Base-by-base conservation (phyloP, 805 yeast species). In the Candida chilensis region DNA sequence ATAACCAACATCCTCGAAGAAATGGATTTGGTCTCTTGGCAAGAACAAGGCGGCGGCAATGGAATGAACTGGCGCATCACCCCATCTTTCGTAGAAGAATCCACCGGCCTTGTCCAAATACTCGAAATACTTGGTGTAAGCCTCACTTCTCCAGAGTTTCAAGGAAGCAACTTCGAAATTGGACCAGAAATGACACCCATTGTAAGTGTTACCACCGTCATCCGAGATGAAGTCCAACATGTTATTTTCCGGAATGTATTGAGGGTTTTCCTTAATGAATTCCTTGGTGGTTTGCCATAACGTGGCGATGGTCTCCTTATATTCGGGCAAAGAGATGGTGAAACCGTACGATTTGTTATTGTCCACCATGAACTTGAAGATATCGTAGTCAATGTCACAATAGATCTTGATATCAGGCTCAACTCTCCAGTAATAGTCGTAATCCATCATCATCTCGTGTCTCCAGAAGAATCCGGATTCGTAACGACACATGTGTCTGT, bases 61-160 rank as follows among this genome's bases (percentile, higher is more conserved):
- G 5, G 94, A 81, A 54, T 85, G 95, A 29, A 85, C 79, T 20
- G 95, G 95, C 17, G 94, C 95, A 55, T 85, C 95, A 44, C 95
- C 94, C 95, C 94, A 84, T 57, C 95, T 71, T 63, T 82, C 87
- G 54, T 85, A 86, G 61, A 81, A 86, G 60, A 86, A 86, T n/a
- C 95, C 95, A 52, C 95, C 95, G 11, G 79, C 71, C 37, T 71
- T 54, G 55, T 86, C 95, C 46, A 86, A 68, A 43, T 67, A 60
- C 13, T 82, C 80, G 44, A 86, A 86, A 54, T 78, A 86, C 33
- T 70, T 66, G 27, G 54, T 43, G 50, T 86, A 86, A 6, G 84
- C 84, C 31, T 77, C 73, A 13, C 73, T 54, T 50, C 92, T 68
- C 85, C 86, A 83, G 52, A 85, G 71, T 32, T 71, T 67, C 53